A percentile compares a stretch with the other conserved stretches of the same genome.
phyloP scores from a whole-genome alignment of 129 eudicot species.

The Tanacetum coccineum region DNA sequence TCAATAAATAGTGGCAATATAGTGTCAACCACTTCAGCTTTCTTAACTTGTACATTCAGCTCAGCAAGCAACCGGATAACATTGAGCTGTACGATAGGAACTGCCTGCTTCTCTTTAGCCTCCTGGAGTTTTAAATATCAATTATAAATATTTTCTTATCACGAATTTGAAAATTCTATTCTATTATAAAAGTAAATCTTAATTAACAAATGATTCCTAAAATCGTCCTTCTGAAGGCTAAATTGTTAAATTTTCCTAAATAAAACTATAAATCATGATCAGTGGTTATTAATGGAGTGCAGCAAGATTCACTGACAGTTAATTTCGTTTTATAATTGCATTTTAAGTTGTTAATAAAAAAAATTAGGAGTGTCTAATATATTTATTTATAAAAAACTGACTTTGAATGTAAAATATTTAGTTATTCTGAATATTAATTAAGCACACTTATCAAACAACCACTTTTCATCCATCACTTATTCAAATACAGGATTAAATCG shows the following conservation, averaged over 20 bases:
- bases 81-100: constrained; percentile 74
- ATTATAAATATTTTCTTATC: constrained; percentile 21
- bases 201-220: not conserved
- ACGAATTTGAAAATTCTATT: not conserved
- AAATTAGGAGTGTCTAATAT: too few species aligned
- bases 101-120: constrained; percentile 68
- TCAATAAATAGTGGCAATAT: constrained; percentile 83
- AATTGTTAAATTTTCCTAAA: not conserved
- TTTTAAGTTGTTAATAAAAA: too few species aligned
- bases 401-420: too few species aligned
- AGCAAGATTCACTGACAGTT: too few species aligned
- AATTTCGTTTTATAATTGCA: too few species aligned
- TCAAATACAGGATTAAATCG: too few species aligned
- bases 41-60: constrained; percentile 63
- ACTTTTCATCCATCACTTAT: too few species aligned
- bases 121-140: constrained; percentile 43
- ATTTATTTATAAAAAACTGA: too few species aligned
- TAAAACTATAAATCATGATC: too few species aligned
- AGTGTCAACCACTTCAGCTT: constrained; percentile 84
- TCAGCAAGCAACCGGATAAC: constrained; percentile 84
- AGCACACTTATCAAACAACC: too few species aligned
- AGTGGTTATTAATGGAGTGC: too few species aligned
- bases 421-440: too few species aligned
- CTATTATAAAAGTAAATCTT: constrained; percentile 8
- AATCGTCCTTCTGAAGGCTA: not conserved